phyloP scores from a whole-genome alignment of 1,139 yeast genomes.

The Debaryomycetaceae sp. region DNA sequence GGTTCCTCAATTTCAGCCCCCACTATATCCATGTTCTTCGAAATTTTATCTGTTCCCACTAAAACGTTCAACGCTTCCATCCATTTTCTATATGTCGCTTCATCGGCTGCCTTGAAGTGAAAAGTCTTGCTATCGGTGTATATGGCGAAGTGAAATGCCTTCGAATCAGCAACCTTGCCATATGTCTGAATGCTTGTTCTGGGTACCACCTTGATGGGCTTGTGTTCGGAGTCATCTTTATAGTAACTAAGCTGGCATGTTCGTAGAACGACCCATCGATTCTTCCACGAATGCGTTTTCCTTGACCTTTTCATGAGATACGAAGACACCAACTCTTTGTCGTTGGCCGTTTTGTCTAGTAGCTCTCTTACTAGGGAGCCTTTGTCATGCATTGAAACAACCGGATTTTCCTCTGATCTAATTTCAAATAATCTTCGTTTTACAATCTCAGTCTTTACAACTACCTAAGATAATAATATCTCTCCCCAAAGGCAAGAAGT shows the following conservation, averaged over 20 bases:
- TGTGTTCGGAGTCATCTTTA: conserved; percentile 55
- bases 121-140: conserved; percentile 36
- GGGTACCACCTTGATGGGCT: conserved; percentile 47
- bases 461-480: background rate
- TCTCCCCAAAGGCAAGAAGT: background rate
- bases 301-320: conserved; percentile 20
- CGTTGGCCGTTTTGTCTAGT: background rate
- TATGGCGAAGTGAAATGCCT: conserved; percentile 37
- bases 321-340: conserved; percentile 10
- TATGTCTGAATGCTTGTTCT: conserved; percentile 17
- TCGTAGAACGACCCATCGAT: conserved; percentile 59
- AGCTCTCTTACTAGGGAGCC: background rate
- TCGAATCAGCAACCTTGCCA: conserved; percentile 29
- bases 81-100: conserved; percentile 40
- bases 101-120: conserved; percentile 40
- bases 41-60: background rate
- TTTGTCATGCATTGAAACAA: background rate
- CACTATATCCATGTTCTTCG: conserved; percentile 1
- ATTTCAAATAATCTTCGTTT: too few relatives aligned
- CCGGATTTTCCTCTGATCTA: background rate
- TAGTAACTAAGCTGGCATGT: conserved; percentile 53
- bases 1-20: conserved; percentile 1
- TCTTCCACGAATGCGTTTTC: conserved; percentile 40
- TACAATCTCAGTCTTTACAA: background rate
- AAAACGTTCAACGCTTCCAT: conserved; percentile 9